phyloP scores from a whole-genome alignment of 768 basidiomycete genomes.

The Tulasnella sp. region DNA sequence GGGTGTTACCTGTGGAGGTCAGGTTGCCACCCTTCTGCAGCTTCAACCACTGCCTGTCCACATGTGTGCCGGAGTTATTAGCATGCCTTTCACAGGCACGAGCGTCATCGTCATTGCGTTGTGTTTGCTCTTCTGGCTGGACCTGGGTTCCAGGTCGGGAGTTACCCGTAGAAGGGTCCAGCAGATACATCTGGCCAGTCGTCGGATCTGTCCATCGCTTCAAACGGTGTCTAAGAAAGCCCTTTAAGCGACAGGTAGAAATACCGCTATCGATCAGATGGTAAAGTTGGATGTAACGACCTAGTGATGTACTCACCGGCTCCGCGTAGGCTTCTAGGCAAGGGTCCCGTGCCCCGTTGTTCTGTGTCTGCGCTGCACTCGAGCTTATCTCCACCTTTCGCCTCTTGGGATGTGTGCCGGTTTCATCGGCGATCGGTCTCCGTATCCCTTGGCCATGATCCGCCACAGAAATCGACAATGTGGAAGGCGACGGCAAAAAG shows the following conservation, averaged over 20 bases:
- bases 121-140: not conserved
- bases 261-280: too few relatives aligned
- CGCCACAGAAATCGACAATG: not conserved
- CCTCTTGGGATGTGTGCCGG: too few relatives aligned
- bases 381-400: too few relatives aligned
- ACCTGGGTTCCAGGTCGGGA: constrained; percentile 30
- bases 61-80: not conserved
- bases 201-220: constrained; percentile 48
- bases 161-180: constrained; percentile 61
- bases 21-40: not conserved
- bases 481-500: not conserved
- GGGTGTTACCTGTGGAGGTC: not conserved
- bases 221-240: not conserved
- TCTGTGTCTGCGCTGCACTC: too few relatives aligned
- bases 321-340: too few relatives aligned
- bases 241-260: too few relatives aligned
- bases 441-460: too few relatives aligned
- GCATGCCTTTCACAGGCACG: not conserved
- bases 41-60: constrained; percentile 12
- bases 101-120: too few relatives aligned
- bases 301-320: too few relatives aligned
- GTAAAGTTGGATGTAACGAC: too few relatives aligned
- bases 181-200: constrained; percentile 45
- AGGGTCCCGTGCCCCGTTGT: too few relatives aligned
- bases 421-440: too few relatives aligned